Base-by-base conservation (phyloP, 208 protist species). In the Herpetomonas tarakana region DNA sequence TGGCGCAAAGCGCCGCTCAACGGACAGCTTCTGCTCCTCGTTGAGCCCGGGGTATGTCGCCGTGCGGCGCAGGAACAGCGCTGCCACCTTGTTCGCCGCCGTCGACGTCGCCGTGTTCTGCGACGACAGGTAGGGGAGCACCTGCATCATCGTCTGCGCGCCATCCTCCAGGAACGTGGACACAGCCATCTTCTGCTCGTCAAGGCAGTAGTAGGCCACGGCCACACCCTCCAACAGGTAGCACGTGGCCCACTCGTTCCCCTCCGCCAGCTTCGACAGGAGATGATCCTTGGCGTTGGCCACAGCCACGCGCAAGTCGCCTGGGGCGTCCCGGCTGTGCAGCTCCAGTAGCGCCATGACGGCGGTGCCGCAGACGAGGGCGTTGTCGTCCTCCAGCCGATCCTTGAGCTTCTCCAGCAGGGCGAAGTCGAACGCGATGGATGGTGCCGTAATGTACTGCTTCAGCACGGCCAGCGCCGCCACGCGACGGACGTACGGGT, bases 401-500 rank as follows among this genome's bases (percentile, higher is more conserved):
- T 93, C 84, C 30, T 81, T 74, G n/a, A 98, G 74, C 53, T 74
- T 70, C 30, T 97, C 88, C 39, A 98, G 65, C 50, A 98, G 78
- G 25, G 88, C 91, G 29, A 86, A 74, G 22, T 98, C 87, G 38
- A 93, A 72, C 2, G 95, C 88, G 1, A 96, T 62, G 25, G 91
- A 80, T 19, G 92, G 82, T 49, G 93, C 90, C 25, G 99, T 88
- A 65, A 97, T 91, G 71, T 98, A 99, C 14, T 99, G 69, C 76
- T 99, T 99, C 2, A 98, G 83, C 50, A 99, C 94, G 52, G 89
- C 97, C 29, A 99, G 81, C 7, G 88, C 98, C 3, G 98, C 98
- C 16, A 97, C 99, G 65, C 99, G 98, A 39, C 98, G 85, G 1
- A 99, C 98, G 71, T 99, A 99, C 29, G 98, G 93, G 67, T 99